Evolutionary conservation across 306 rosid species (phyloP).

Genomic region (Malus domestica): ASM211411v1 NC_041803.1:52847501-52848000

Average conservation of each 20-base stretch:
- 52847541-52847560: constrained; percentile 99
- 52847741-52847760: neutral
- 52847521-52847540: constrained; percentile 83
- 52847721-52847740: neutral
- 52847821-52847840: neutral
- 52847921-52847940: too few species aligned
- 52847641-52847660: too few species aligned
- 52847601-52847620: too few species aligned
- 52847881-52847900: neutral
- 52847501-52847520: constrained; percentile 52
- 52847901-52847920: neutral
- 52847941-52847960: neutral
- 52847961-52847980: neutral
- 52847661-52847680: too few species aligned
- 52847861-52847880: neutral
- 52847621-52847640: too few species aligned
- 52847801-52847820: neutral
- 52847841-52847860: neutral
- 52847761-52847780: neutral
- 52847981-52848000: neutral
- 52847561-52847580: constrained; percentile 92
- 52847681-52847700: neutral
- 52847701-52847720: neutral
- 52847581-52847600: constrained; percentile 15
- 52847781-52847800: neutral